These are phyloP conservation scores for Actinomucor elegans DNA, from an alignment of 371 early-diverging fungal genomes.

Conservation along the genomic window DNA sequence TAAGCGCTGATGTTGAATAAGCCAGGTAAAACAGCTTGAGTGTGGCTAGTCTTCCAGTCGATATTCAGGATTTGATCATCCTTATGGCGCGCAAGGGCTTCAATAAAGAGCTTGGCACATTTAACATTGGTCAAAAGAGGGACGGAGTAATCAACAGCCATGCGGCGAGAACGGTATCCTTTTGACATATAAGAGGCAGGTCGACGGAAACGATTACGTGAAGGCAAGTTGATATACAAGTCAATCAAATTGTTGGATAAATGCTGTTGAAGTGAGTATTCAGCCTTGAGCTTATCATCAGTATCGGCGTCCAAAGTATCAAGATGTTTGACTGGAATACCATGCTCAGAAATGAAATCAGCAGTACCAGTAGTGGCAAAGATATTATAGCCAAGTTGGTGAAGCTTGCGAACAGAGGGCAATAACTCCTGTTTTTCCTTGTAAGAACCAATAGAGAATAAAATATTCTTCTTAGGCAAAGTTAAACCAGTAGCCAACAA, in stretches of 20 bases:
- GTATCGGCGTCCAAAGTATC: slow-evolving; percentile 69
- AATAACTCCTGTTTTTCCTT: slow-evolving; percentile 94
- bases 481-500: slow-evolving; percentile 88
- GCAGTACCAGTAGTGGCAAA: slow-evolving; percentile 96
- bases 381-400: slow-evolving; percentile 81
- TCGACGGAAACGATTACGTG: slow-evolving; percentile 92
- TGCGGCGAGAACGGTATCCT: slow-evolving; percentile 93
- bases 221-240: slow-evolving; percentile 96
- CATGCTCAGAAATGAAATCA: slow-evolving; percentile 92
- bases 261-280: slow-evolving; percentile 92
- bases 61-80: slow-evolving; percentile 75
- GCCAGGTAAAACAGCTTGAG: slow-evolving; percentile 83
- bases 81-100: slow-evolving; percentile 83
- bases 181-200: slow-evolving; percentile 94
- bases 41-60: slow-evolving; percentile 89
- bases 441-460: slow-evolving; percentile 92
- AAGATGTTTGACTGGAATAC: slow-evolving; percentile 86
- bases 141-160: slow-evolving; percentile 95
- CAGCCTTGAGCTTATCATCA: slow-evolving; percentile 69
- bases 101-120: slow-evolving; percentile 95
- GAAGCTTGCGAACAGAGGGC: slow-evolving; percentile 79
- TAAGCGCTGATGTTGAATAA: slow-evolving; percentile 78
- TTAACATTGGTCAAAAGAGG: slow-evolving; percentile 98
- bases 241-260: slow-evolving; percentile 95
- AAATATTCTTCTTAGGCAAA: slow-evolving; percentile 88